These are phyloP conservation scores for Clavariopsis aquatica DNA, from an alignment of 495 filamentous ascomycete species.

Conservation along the genomic window DNA sequence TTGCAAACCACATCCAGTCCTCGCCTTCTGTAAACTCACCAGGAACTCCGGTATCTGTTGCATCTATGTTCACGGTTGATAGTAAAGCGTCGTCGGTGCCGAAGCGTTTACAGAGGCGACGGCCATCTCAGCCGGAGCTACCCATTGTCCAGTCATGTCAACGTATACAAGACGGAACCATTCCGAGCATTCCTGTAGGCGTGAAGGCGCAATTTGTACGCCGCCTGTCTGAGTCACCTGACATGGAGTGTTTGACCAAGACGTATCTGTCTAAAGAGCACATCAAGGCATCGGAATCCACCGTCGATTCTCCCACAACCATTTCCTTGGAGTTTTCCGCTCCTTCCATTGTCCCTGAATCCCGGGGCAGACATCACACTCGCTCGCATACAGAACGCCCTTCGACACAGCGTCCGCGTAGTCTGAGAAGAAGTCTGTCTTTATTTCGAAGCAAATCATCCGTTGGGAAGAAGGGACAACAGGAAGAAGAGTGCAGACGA, in stretches of 20 bases:
- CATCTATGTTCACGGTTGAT: slow-evolving; percentile 17
- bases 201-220: slow-evolving; percentile 25
- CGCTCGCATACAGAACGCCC: slow-evolving; percentile 29
- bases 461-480: slow-evolving; percentile 16
- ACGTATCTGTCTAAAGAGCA: slow-evolving; percentile 30
- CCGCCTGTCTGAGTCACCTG: slow-evolving; percentile 32
- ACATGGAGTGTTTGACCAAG: slow-evolving; percentile 38
- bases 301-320: not conserved
- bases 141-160: slow-evolving; percentile 34
- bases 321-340: slow-evolving; percentile 20
- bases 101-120: slow-evolving; percentile 42
- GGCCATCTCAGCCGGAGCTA: slow-evolving; percentile 25
- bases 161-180: slow-evolving; percentile 17
- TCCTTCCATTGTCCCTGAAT: slow-evolving; percentile 3
- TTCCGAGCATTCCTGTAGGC: slow-evolving; percentile 30
- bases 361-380: slow-evolving; percentile 14
- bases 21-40: slow-evolving; percentile 11
- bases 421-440: slow-evolving; percentile 31
- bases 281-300: slow-evolving; percentile 2
- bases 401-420: slow-evolving; percentile 23
- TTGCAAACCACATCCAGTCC: not conserved
- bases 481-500: slow-evolving; percentile 3
- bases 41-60: slow-evolving; percentile 15
- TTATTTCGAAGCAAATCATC: slow-evolving; percentile 24
- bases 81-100: slow-evolving; percentile 20